A percentile compares a stretch with the other conserved stretches of the same genome.
These are phyloP conservation scores for Brassica juncea DNA, from an alignment of 345 rosid genomes.

Conservation along the genomic window DNA sequence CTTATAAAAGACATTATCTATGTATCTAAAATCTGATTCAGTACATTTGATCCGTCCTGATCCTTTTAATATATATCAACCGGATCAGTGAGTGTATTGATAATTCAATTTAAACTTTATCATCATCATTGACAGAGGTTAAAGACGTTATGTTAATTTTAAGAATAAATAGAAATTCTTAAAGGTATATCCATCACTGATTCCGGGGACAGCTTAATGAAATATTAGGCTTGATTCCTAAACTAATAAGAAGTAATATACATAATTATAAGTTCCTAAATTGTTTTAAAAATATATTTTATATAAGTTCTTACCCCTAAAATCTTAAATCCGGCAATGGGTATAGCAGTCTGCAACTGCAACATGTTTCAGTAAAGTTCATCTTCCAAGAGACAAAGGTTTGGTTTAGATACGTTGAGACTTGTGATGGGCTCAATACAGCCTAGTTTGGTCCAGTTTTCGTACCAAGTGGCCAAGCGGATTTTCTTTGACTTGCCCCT, in stretches of 20 bases:
- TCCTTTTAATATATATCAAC: background rate
- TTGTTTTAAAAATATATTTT: no score
- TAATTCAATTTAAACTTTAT: background rate
- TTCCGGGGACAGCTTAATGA: background rate
- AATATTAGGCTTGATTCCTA: background rate
- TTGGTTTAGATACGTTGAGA: background rate
- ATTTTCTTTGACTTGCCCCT: background rate
- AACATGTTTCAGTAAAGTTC: background rate
- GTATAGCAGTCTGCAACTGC: background rate
- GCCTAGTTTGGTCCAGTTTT: conserved; percentile 6
- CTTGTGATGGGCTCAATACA: background rate
- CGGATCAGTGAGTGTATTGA: background rate
- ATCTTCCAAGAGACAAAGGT: background rate
- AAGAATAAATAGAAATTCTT: background rate
- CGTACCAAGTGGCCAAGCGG: conserved; percentile 11
- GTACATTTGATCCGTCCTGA: background rate
- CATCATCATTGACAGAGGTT: background rate
- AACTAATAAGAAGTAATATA: background rate
- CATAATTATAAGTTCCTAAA: background rate
- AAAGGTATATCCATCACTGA: background rate
- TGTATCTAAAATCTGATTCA: conserved; percentile 6
- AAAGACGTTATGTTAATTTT: background rate
- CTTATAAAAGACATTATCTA: background rate
- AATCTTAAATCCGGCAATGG: background rate
- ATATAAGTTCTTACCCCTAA: background rate